Evolutionary conservation across 805 yeast genomes (phyloP).

Genomic region (Monosporozyma yasuniensis): DNA sequence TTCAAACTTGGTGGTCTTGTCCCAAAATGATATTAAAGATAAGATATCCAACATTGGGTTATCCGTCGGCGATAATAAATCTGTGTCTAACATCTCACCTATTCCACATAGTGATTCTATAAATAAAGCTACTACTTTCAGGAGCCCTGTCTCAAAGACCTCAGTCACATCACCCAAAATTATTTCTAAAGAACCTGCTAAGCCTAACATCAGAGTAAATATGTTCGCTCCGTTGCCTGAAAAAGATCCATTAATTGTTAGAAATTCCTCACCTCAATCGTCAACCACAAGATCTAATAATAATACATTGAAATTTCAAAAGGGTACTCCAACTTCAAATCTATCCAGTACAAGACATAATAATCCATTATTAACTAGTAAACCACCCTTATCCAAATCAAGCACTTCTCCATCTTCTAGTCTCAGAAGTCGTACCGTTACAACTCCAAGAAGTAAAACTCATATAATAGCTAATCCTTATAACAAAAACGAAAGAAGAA

Average conservation of each 20-base stretch:
- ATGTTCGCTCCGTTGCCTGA: conserved; percentile 30
- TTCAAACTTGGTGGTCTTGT: neutral
- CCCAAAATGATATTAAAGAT: neutral
- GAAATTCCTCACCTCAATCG: conserved; percentile 7
- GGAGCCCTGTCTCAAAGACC: neutral
- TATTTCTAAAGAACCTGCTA: neutral
- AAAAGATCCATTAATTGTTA: conserved; percentile 27
- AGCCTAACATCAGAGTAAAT: conserved; percentile 17
- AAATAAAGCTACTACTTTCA: neutral
- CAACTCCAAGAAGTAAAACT: neutral
- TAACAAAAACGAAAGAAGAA: neutral
- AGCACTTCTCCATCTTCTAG: neutral
- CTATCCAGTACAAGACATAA: neutral
- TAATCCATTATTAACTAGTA: neutral
- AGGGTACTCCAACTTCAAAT: neutral
- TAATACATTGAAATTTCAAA: neutral
- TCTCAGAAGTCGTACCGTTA: neutral
- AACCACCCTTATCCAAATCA: neutral
- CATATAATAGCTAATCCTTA: neutral
- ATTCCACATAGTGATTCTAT: neutral
- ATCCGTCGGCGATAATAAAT: neutral
- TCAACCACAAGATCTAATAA: neutral
- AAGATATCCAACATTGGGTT: neutral
- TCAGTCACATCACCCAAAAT: neutral
- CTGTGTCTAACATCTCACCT: neutral